Conservation (phyloP, 1,139 yeast genomes). For the Diutina pseudorugosa region DNA sequence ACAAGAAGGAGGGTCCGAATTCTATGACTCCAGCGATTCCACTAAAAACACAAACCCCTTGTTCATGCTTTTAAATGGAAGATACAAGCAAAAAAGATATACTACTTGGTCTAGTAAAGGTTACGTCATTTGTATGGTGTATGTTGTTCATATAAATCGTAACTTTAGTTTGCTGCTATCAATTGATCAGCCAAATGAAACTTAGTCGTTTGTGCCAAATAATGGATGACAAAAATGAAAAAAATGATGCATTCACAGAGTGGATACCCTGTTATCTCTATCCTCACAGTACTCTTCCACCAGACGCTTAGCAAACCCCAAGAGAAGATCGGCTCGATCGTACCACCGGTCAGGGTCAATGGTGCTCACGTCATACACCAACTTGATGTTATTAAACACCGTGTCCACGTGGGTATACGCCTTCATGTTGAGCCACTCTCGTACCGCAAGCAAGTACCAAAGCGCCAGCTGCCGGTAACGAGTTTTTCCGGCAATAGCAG, state of each 20-base stretch:
- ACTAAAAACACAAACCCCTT: too few relatives aligned
- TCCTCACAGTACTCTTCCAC: neutral
- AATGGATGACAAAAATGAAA: too few relatives aligned
- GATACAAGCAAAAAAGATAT: too few relatives aligned
- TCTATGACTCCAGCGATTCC: too few relatives aligned
- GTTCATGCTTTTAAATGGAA: too few relatives aligned
- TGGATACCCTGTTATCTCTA: neutral
- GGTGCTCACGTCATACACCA: neutral
- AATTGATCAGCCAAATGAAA: neutral
- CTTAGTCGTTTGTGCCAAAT: neutral
- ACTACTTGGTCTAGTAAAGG: too few relatives aligned
- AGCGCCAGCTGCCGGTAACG: conserved; percentile 64
- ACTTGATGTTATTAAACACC: neutral
- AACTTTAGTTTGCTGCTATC: too few relatives aligned
- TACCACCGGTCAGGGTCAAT: conserved; percentile 1
- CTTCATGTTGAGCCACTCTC: conserved; percentile 45
- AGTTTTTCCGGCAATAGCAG: conserved; percentile 37
- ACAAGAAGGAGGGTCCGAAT: too few relatives aligned
- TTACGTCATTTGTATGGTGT: too few relatives aligned
- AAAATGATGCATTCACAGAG: neutral
- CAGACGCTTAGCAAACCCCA: conserved; percentile 1
- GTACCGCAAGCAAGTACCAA: conserved; percentile 69
- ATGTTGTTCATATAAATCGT: too few relatives aligned
- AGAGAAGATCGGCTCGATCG: neutral
- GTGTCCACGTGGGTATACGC: conserved; percentile 13